These are phyloP conservation scores for Xylaria grammica DNA, from an alignment of 495 filamentous ascomycete genomes.

Conservation along the genomic window DNA sequence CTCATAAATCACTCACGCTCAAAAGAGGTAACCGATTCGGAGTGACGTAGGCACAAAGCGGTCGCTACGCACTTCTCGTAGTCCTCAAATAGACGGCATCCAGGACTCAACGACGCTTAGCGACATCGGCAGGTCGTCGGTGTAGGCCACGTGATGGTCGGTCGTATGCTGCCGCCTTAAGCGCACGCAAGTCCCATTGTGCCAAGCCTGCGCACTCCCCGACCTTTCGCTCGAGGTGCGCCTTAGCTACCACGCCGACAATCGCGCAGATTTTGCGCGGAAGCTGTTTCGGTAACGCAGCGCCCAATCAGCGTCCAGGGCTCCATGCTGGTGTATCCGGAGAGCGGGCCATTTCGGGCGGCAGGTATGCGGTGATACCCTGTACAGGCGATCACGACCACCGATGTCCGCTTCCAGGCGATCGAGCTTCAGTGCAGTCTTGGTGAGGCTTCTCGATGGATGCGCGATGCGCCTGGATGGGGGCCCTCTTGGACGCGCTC, in stretches of 20 bases:
- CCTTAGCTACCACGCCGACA: too few species aligned
- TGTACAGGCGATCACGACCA: slow-evolving; percentile 33
- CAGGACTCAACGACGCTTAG: too few species aligned
- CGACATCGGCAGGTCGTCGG: slow-evolving; percentile 26
- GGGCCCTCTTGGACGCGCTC: slow-evolving; percentile 26
- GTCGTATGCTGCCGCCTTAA: slow-evolving; percentile 27
- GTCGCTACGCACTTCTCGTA: slow-evolving; percentile 29
- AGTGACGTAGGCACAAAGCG: slow-evolving; percentile 32
- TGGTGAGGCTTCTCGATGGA: slow-evolving; percentile 21
- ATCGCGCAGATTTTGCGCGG: too few species aligned
- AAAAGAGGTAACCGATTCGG: too few species aligned
- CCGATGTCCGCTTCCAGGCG: slow-evolving; percentile 9
- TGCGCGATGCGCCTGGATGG: slow-evolving; percentile 28
- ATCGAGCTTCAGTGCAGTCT: slow-evolving; percentile 23
- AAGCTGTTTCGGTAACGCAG: slow-evolving; percentile 24
- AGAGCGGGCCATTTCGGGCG: slow-evolving; percentile 15
- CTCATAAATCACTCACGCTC: too few species aligned
- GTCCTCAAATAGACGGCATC: slow-evolving; percentile 28
- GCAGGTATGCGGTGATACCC: slow-evolving; percentile 28
- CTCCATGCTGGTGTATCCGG: slow-evolving; percentile 20
- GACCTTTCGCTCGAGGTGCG: slow-evolving; percentile 15
- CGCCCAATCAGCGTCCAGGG: slow-evolving; percentile 26
- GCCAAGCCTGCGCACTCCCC: slow-evolving; percentile 17
- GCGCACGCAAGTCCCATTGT: slow-evolving; percentile 22
- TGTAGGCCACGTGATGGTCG: slow-evolving; percentile 21